These are phyloP conservation scores for Candida dubliniensis DNA, from an alignment of 1,139 yeast species.

Conservation along the genomic window DNA sequence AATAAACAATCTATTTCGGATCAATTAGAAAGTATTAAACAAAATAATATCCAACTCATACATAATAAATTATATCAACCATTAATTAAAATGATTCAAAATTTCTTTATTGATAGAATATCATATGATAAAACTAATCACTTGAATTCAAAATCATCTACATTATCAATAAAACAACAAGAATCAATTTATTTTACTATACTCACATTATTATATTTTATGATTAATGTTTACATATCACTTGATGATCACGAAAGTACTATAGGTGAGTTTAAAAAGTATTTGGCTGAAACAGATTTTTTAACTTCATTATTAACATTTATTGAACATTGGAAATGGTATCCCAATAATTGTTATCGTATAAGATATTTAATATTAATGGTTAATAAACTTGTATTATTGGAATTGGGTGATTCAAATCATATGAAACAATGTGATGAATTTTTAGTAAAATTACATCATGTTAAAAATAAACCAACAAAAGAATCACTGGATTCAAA, in stretches of 20 bases:
- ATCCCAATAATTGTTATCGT: constrained; percentile 29
- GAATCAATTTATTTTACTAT: constrained; percentile 31
- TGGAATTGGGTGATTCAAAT: constrained; percentile 63
- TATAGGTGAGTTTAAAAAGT: constrained; percentile 16
- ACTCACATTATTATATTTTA: constrained; percentile 56
- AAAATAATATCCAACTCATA: constrained; percentile 11
- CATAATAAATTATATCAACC: constrained; percentile 12
- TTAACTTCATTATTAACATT: constrained; percentile 48
- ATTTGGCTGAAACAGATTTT: constrained; percentile 32
- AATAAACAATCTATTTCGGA: constrained; percentile 26
- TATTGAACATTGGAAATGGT: constrained; percentile 71
- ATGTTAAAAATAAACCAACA: constrained; percentile 35
- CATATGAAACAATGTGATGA: constrained; percentile 49
- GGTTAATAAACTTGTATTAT: constrained; percentile 57
- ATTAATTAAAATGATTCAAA: constrained; percentile 14
- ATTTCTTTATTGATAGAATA: constrained; percentile 19
- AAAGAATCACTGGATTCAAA: constrained; percentile 19
- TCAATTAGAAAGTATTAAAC: constrained; percentile 36
- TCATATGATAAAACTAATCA: constrained; percentile 11
- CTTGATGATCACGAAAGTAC: background rate
- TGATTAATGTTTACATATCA: constrained; percentile 34
- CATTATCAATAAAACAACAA: constrained; percentile 7
- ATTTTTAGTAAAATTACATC: constrained; percentile 45
- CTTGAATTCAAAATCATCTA: background rate
- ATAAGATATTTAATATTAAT: constrained; percentile 56